phyloP scores from a whole-genome alignment of 2,329 filamentous ascomycete genomes.

The Botrytis paeoniae region DNA sequence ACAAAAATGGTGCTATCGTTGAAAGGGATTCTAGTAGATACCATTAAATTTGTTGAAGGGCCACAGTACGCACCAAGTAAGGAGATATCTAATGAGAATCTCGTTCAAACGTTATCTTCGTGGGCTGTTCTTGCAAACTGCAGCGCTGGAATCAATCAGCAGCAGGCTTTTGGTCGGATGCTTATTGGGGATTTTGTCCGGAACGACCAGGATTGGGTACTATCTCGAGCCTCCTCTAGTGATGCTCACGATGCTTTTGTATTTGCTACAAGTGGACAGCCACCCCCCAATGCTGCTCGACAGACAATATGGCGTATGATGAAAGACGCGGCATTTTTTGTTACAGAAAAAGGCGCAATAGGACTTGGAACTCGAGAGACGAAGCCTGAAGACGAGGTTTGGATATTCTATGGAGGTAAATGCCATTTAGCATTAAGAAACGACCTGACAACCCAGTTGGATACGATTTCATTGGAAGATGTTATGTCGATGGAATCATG shows the following conservation, averaged over 20 bases:
- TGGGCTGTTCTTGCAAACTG: background rate
- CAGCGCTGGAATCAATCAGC: background rate
- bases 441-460: background rate
- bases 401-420: background rate
- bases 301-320: background rate
- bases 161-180: background rate
- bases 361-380: background rate
- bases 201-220: background rate
- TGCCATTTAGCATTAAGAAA: background rate
- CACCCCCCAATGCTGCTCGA: background rate
- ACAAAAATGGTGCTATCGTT: background rate
- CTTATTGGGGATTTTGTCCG: background rate
- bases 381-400: background rate
- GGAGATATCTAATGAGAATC: background rate
- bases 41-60: background rate
- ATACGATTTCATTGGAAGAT: background rate
- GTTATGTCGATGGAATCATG: background rate
- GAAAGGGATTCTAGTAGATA: background rate
- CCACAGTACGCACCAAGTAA: background rate
- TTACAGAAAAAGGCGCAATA: background rate
- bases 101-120: background rate
- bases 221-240: background rate
- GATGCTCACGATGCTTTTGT: background rate
- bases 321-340: background rate
- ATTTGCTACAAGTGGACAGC: background rate